phyloP scores from a whole-genome alignment of 768 basidiomycete species.

The Lactifluus pinguis region DNA sequence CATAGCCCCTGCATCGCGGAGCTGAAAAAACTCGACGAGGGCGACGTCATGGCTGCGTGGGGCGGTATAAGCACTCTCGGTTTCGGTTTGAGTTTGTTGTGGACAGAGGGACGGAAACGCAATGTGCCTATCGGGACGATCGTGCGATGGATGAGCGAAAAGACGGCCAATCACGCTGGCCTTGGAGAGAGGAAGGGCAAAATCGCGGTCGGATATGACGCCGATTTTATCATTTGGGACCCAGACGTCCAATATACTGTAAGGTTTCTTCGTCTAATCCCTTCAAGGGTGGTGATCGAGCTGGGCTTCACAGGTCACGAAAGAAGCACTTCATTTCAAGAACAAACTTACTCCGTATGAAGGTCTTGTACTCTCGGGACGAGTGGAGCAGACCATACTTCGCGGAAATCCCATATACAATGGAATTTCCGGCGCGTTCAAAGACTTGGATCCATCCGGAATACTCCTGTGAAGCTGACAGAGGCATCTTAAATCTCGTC shows the following conservation, averaged over 20 bases:
- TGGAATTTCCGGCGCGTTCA: constrained; percentile 24
- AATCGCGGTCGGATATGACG: constrained; percentile 67
- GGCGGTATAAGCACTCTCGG: constrained; percentile 91
- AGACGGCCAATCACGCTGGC: constrained; percentile 74
- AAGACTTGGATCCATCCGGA: constrained; percentile 17
- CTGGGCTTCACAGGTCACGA: constrained; percentile 51
- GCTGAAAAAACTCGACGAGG: constrained; percentile 69
- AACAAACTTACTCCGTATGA: constrained; percentile 91
- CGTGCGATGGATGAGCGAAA: constrained; percentile 64
- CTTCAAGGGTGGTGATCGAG: background rate
- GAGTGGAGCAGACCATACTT: constrained; percentile 72
- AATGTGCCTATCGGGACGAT: constrained; percentile 52
- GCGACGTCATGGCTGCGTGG: constrained; percentile 87
- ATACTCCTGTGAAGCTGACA: constrained; percentile 13
- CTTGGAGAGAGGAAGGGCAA: constrained; percentile 62
- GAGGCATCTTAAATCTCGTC: background rate
- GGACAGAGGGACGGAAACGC: constrained; percentile 69
- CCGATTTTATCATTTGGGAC: constrained; percentile 83
- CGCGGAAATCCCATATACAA: constrained; percentile 67
- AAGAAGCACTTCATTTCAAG: constrained; percentile 73
- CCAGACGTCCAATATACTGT: constrained; percentile 41
- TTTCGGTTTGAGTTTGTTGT: constrained; percentile 78
- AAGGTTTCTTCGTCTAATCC: constrained; percentile 7
- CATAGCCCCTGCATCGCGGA: constrained; percentile 85
- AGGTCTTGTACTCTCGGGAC: constrained; percentile 59